Evolutionary conservation across 345 rosid genomes (phyloP), one percentile per base, ranked within the genome.

Genomic region (Bruguiera parviflora): DNA sequence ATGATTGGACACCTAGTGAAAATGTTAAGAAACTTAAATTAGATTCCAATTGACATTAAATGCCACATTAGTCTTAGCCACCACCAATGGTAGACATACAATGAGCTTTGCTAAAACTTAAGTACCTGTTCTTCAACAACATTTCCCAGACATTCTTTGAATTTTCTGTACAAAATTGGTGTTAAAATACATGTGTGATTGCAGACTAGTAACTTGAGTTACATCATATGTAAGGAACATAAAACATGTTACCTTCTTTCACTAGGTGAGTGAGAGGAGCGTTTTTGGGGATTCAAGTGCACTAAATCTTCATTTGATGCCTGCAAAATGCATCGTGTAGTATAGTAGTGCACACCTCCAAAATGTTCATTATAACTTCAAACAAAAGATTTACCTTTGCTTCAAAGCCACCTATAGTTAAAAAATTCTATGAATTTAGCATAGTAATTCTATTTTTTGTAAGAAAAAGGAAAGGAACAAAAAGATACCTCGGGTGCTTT

Each of bases 401-500:
- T 67, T 62, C 65, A 71, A 78, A 67, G 46, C 39, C 58, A 64
- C 58, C 59, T 18, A 6, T 15, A 28, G 21, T 29, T 51, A 4
- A 58, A 18, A 49, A 5, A 43, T 19, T 27, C 25, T 63, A 28
- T 20, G 63, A 33, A 33, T 33, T 37, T 60, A 28, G 2, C 25
- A 28, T 53, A 27, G 37, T 28, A 6, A 18, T 31, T 47, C n/a
- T 21, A 8, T 59, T n/a, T 52, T 10, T 53, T 28, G 25, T 22
- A 37, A 53, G 15, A 51, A 21, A 39, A 6, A 18, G 29, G 46
- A 13, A 61, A 10, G 46, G 16, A 64, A 56, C 66, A 70, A 61
- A 57, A 56, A n/a, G 20, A 66, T 72, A 92, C 92, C 93, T 87
- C 87, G 61, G 33, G 66, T 52, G 73, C 78, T 86, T 91, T 91